Evolutionary conservation across 73 alveolate genomes (phyloP), one percentile per base, ranked within the genome.

Genomic region (Tetrahymena borealis): DNA sequence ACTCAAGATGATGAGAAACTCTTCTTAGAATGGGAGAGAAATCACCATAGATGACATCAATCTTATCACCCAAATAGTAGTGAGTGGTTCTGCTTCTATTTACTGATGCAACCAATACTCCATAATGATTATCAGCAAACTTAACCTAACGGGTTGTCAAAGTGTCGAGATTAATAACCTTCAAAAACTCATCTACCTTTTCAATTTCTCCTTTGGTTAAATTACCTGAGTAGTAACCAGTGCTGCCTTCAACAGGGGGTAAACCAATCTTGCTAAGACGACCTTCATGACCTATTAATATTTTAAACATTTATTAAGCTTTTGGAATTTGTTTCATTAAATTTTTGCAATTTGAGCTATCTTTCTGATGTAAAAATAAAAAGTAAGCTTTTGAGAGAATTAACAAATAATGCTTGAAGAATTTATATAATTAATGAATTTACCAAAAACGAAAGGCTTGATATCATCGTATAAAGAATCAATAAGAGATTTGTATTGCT

Each of bases 31-130:
- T 92, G 20, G 96, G 94, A 9, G 96, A 93, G 94, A 93, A 97
- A 94, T 98, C 99, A 24, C 99, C 99, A 90, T 94, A 96, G 13
- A 94, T 91, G 36, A 97, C 95, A 7, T 93, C 94, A 28, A 96
- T 96, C 85, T 96, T 92, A 11, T 94, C 85, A n/a, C 85, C 94
- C 33, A 77, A 31, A 31, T 91, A 91, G 31, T 94, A 90, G 40
- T 93, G 91, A 13, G 90, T 91, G 0, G 78, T 40, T 13, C 91
- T 91, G 31, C 85, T 94, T 32, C 91, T 78, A 12, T 78, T 43
- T 33, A 92, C 90, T 15, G 98, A 96, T 0, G 98, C 98, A 5
- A 96, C 94, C 39, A 90, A 40, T 43, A 96, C 90, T 32, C 95
- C 97, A 33, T 91, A 90, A 15, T 92, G 91, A 2, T 60, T 60